These are phyloP conservation scores for Kuraishia molischiana DNA, from an alignment of 805 yeast genomes.

Conservation along the genomic window DNA sequence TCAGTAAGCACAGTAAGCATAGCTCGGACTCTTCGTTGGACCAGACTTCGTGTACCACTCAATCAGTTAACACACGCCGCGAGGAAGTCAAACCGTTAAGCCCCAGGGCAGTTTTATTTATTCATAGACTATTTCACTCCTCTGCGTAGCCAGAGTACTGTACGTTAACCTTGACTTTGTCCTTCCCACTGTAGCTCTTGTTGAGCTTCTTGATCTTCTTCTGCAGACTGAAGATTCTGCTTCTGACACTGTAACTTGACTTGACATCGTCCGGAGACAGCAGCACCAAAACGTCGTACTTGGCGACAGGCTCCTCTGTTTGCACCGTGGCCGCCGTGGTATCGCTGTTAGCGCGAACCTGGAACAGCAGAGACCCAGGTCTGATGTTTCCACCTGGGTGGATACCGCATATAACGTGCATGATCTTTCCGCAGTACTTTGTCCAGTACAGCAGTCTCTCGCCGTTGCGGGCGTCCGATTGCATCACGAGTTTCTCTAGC, in stretches of 20 bases:
- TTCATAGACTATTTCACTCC: constrained; percentile 1
- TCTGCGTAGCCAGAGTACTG: constrained; percentile 18
- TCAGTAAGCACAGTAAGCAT: no score
- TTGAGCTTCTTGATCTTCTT: constrained; percentile 48
- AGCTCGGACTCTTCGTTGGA: no score
- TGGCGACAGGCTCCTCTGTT: constrained; percentile 18
- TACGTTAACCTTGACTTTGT: constrained; percentile 42
- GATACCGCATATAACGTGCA: constrained; percentile 73
- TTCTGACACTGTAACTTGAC: constrained; percentile 48
- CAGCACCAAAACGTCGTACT: constrained; percentile 19
- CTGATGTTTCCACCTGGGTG: constrained; percentile 75
- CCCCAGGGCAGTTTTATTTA: no score
- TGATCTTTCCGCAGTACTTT: constrained; percentile 57
- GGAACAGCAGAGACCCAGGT: constrained; percentile 43
- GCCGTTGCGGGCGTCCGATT: constrained; percentile 26
- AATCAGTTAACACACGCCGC: no score
- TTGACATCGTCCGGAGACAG: constrained; percentile 44
- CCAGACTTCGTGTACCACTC: no score
- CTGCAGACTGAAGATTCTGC: constrained; percentile 48
- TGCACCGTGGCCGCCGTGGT: constrained; percentile 25
- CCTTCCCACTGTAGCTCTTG: constrained; percentile 31
- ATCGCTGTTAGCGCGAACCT: constrained; percentile 19
- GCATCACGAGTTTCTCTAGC: constrained; percentile 38
- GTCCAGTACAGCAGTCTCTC: constrained; percentile 63
- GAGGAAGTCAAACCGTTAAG: no score